Evolutionary conservation across 2,329 filamentous ascomycete species (phyloP), one percentile per base, ranked within the genome.

Genomic region (Diaporthe vexans): DNA sequence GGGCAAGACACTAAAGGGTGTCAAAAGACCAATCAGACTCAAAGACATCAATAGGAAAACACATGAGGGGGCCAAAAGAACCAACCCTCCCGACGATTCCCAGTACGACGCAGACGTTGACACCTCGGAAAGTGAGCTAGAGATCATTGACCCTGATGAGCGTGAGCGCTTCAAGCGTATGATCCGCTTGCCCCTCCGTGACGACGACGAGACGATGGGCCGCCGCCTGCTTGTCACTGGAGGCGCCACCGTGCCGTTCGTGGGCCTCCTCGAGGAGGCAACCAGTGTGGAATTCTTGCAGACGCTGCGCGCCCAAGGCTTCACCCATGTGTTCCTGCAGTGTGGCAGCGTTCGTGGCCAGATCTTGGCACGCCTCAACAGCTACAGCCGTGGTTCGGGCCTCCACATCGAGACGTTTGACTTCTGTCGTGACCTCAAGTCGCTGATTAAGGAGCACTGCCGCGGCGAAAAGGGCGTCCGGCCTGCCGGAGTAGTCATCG

Each of bases 201-300:
- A n/a, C 57, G 29, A 65, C 67, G 17, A 58, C 51, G 11, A 24
- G 17, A n/a, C 48, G 17, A 65, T 71, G 24, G 81, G 35, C 58
- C 81, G 82, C 46, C 81, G 85, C 71, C 97, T 94, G 81, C 94
- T 99, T 77, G 93, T 98, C 72, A 98, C 97, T 0, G 93, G 98
- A 40, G 97, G 97, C 73, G 96, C 97, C 8, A 99, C 96, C 0
- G 95, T 95, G 21, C 90, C 93, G 26, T 99, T 99, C 83, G 87
- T 89, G 70, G 83, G 87, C 9, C 89, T 99, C 2, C 89, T 98
- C 73, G 84, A 88, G 57, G 90, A 92, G 43, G 89, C 93, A 15
- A 85, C 97, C 8, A 84, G 88, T 24, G 84, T 88, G 0, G 78
- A 82, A 0, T 95, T 97, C 80, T 86, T 97, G 76, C 78, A 85